Conservation (phyloP, 116 monocot species). For the Iris pallida region DNA sequence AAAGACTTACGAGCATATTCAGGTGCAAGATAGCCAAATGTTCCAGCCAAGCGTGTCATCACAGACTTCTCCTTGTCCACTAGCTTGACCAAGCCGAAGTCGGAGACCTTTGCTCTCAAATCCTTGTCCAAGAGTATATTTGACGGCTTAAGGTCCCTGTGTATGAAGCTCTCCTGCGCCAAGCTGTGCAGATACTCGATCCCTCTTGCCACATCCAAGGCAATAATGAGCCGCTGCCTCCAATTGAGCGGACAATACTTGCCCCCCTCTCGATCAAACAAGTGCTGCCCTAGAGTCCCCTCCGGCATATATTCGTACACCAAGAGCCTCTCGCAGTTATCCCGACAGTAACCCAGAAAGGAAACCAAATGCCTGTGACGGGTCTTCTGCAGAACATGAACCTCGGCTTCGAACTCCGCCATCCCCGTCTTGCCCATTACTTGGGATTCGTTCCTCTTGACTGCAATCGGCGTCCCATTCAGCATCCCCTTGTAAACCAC, state of each 20-base stretch:
- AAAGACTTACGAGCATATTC: constrained; percentile 51
- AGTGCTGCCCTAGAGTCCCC: constrained; percentile 54
- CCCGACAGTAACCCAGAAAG: constrained; percentile 46
- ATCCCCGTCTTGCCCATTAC: constrained; percentile 39
- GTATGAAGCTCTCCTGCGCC: constrained; percentile 57
- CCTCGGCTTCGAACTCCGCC: constrained; percentile 45
- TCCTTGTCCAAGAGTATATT: constrained; percentile 49
- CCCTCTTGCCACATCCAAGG: constrained; percentile 60
- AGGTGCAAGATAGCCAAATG: constrained; percentile 61
- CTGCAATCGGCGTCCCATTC: constrained; percentile 23
- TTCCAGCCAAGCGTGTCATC: constrained; percentile 53
- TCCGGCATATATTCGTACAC: constrained; percentile 50
- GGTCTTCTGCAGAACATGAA: constrained; percentile 39
- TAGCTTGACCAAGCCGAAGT: constrained; percentile 58
- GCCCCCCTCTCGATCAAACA: constrained; percentile 21
- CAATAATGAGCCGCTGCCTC: constrained; percentile 53
- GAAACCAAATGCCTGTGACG: constrained; percentile 59
- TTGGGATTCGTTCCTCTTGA: constrained; percentile 41
- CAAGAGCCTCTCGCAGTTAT: constrained; percentile 48
- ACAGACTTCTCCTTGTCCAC: constrained; percentile 43
- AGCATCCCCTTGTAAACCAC: constrained; percentile 25
- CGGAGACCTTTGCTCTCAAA: constrained; percentile 57
- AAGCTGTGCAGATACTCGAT: constrained; percentile 59
- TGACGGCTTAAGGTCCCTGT: constrained; percentile 61
- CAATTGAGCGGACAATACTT: constrained; percentile 27